A percentile compares a stretch with the other conserved stretches of the same genome.
Conservation (phyloP, 2,329 filamentous ascomycete genomes). For the Coniochaeta sp. region DNA sequence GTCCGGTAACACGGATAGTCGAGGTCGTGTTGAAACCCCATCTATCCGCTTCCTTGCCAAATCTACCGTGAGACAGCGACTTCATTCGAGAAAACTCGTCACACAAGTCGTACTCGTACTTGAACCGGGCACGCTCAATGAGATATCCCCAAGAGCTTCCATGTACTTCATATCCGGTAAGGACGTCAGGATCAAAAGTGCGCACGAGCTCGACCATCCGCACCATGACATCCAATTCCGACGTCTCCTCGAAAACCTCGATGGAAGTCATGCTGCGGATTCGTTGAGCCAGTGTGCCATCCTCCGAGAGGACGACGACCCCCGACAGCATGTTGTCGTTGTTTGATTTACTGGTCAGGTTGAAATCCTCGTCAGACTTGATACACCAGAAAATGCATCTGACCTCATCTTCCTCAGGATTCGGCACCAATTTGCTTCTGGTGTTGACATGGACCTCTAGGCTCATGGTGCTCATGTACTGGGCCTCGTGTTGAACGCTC, state of each 20-base stretch:
- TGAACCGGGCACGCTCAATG: slow-evolving; percentile 77
- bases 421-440: slow-evolving; percentile 70
- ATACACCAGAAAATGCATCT: slow-evolving; percentile 86
- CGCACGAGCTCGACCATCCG: slow-evolving; percentile 84
- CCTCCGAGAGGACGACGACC: slow-evolving; percentile 63
- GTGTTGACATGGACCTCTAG: slow-evolving; percentile 90
- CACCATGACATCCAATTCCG: slow-evolving; percentile 79
- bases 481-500: slow-evolving; percentile 73
- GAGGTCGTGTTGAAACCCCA: slow-evolving; percentile 96
- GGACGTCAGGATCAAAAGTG: slow-evolving; percentile 77
- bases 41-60: slow-evolving; percentile 77
- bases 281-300: slow-evolving; percentile 49
- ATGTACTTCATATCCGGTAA: slow-evolving; percentile 93
- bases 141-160: slow-evolving; percentile 92
- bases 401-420: slow-evolving; percentile 86
- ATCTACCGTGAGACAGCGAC: slow-evolving; percentile 71
- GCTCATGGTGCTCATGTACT: slow-evolving; percentile 97
- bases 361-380: slow-evolving; percentile 62
- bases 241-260: slow-evolving; percentile 66
- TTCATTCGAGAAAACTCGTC: slow-evolving; percentile 90
- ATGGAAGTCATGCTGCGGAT: slow-evolving; percentile 52
- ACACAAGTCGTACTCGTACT: slow-evolving; percentile 86
- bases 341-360: slow-evolving; percentile 36
- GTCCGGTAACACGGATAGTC: slow-evolving; percentile 83
- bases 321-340: slow-evolving; percentile 54